Evolutionary conservation across 345 rosid species (phyloP).

Genomic region (Citrus australasica): DNA sequence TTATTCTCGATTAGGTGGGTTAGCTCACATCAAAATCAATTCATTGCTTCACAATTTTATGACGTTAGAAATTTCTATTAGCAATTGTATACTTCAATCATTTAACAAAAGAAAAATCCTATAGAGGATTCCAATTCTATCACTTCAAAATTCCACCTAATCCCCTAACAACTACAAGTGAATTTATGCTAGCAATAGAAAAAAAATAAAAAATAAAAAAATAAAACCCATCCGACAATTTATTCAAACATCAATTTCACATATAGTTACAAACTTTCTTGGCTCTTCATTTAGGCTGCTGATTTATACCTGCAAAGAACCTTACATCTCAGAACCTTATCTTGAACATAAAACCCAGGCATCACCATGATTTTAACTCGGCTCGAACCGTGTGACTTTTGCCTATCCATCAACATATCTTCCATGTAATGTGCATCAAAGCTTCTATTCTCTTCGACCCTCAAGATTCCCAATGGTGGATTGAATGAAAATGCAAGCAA

Average conservation of each 20-base stretch:
- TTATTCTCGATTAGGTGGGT: neutral
- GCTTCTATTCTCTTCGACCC: conserved; percentile 74
- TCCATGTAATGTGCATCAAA: conserved; percentile 85
- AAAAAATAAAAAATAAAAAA: neutral
- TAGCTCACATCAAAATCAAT: neutral
- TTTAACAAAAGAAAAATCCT: neutral
- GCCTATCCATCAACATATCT: conserved; percentile 68
- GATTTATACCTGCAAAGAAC: conserved; percentile 81
- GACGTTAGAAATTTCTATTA: neutral
- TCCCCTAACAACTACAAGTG: neutral
- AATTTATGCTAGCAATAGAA: neutral
- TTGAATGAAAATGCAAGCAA: conserved; percentile 88
- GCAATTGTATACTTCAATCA: neutral
- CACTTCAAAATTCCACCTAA: conserved; percentile 4
- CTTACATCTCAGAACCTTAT: conserved; percentile 81
- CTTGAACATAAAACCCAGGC: conserved; percentile 89
- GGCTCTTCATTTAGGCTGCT: conserved; percentile 23
- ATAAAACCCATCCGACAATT: neutral
- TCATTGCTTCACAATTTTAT: neutral
- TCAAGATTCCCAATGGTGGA: conserved; percentile 65
- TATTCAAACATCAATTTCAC: conserved; percentile 8
- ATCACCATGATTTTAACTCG: conserved; percentile 87
- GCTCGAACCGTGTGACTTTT: conserved; percentile 39
- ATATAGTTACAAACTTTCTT: conserved; percentile 14
- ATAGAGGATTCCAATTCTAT: conserved; percentile 6